Evolutionary conservation across 306 rosid species (phyloP).

Genomic region (Cicer yamashitae): DNA sequence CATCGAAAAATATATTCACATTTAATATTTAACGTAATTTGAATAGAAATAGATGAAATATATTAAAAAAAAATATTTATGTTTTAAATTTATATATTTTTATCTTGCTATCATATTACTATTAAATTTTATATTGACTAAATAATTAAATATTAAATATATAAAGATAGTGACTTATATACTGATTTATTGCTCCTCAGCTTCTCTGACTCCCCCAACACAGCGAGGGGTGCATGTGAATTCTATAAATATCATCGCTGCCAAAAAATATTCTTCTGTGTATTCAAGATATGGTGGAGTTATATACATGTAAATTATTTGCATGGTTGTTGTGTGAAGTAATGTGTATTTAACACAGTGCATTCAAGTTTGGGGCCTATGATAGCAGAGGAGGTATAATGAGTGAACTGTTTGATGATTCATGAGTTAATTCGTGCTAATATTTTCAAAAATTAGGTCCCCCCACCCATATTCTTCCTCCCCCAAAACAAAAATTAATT

Average conservation of each 20-base stretch:
- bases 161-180: too few species aligned
- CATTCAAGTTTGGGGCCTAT: conserved; percentile 65
- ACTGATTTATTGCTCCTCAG: too few species aligned
- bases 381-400: conserved; percentile 34
- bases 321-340: conserved; percentile 76
- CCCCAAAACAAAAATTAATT: background rate
- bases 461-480: background rate
- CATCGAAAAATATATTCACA: too few species aligned
- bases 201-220: too few species aligned
- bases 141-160: too few species aligned
- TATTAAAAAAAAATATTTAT: too few species aligned
- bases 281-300: conserved; percentile 18
- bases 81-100: too few species aligned
- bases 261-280: conserved; percentile 57
- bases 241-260: conserved; percentile 33
- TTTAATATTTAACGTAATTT: too few species aligned
- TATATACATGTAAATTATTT: conserved; percentile 52
- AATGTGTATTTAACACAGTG: conserved; percentile 67
- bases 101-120: too few species aligned
- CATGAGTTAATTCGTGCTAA: conserved; percentile 17
- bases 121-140: too few species aligned
- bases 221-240: conserved; percentile 31
- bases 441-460: conserved; percentile 38
- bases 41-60: too few species aligned
- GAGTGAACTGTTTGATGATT: conserved; percentile 38